Base-by-base conservation (phyloP, 805 yeast species). In the Ogataea saltuana region DNA sequence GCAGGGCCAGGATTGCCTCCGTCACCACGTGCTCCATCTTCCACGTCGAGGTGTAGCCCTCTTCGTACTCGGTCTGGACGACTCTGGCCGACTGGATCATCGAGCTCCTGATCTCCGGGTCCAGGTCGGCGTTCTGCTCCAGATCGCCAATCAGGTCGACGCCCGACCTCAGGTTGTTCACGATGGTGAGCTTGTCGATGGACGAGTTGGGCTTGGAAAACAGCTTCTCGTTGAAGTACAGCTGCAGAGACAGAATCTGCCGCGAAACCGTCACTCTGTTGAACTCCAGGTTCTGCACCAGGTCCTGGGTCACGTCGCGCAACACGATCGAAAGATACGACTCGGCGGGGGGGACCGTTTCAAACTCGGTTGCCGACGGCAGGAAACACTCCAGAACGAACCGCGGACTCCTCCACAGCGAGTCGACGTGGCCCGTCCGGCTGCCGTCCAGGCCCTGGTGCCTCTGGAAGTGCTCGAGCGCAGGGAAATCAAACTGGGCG, bases 21-120 rank as follows among this genome's bases (percentile, higher is more conserved):
- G 90, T 76, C 0, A 91, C 87, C 30, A 90, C 72, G 60, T 90
- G 97, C 64, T 93, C 99, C 46, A 89, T 77, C 61, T 93, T 93
- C 85, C 87, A 88, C 0, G 96, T 88, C 1, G 95, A 78, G 15
- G 45, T 52, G 41, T 48, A 54, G 18, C 70, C 68, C 15, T 63
- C 60, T 15, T 67, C 63, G 48, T 70, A 67, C 35, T 73, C 71
- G 37, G 63, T 62, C 23, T 67, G 64, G 12, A 69, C 65, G 18
- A 66, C 69, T 34, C 68, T 65, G 0, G 65, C 63, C 13, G 64
- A 60, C 18, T 50, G 45, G 15, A 65, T 51, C 59, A 65, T 58
- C 21, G 59, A 51, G 2, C 33, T 30, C 29, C 57, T 62, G 33
- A 54, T 46, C 20, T 46, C 44, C 11, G 55, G 59, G 9, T 60